Evolutionary conservation across 2,329 filamentous ascomycete species (phyloP).

Genomic region (Botrytis hyacinthi): DNA sequence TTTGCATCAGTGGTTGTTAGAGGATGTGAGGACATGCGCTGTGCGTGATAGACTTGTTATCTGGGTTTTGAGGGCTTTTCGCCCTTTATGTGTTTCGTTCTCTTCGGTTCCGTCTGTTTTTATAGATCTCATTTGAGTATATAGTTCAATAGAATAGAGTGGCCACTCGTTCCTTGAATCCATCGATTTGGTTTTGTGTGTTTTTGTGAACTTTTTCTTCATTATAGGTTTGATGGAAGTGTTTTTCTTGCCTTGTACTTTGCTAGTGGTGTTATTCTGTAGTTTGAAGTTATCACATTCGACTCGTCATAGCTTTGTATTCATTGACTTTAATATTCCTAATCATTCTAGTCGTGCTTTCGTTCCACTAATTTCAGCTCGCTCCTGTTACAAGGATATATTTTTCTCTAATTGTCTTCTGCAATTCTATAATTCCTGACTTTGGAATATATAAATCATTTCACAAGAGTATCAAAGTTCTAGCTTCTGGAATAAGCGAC

Average conservation of each 20-base stretch:
- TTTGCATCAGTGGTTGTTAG: neutral
- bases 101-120: neutral
- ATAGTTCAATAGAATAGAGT: neutral
- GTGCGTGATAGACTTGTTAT: neutral
- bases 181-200: neutral
- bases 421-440: neutral
- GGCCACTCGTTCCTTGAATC: neutral
- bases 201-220: neutral
- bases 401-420: neutral
- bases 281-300: neutral
- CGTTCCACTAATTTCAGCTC: accelerated
- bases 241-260: neutral
- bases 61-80: neutral
- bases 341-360: accelerated
- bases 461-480: neutral
- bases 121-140: neutral
- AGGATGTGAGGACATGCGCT: neutral
- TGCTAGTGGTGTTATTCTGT: neutral
- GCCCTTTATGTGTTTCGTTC: neutral
- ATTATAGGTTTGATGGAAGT: accelerated
- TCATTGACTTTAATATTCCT: neutral
- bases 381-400: neutral
- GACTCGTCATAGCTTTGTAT: accelerated
- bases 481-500: neutral
- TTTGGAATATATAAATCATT: neutral